A percentile compares a stretch with the other conserved stretches of the same genome.
These are phyloP conservation scores for Syzygium oleosum DNA, from an alignment of 345 rosid genomes.

Conservation along the genomic window DNA sequence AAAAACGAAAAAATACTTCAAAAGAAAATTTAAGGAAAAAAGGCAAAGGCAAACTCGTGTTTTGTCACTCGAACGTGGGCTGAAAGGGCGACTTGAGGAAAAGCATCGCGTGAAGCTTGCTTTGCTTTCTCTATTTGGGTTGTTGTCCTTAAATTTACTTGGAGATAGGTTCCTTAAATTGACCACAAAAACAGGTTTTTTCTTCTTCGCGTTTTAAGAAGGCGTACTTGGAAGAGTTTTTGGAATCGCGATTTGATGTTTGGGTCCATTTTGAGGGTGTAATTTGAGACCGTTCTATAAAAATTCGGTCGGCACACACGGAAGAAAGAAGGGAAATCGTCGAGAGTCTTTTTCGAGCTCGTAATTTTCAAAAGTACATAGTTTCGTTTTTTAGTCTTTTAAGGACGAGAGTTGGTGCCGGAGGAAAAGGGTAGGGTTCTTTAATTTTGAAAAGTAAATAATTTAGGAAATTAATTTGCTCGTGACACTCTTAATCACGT, in stretches of 20 bases:
- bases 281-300: no score
- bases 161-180: background rate
- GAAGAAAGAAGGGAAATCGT: background rate
- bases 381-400: no score
- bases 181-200: background rate
- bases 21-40: background rate
- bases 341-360: background rate
- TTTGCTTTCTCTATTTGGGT: background rate
- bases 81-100: background rate
- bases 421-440: background rate
- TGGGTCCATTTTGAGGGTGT: background rate
- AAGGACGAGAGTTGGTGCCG: background rate
- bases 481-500: background rate
- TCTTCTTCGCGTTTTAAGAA: background rate
- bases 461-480: background rate
- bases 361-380: background rate
- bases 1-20: background rate
- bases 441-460: no score
- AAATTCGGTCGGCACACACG: accelerated
- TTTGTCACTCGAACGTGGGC: background rate
- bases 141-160: background rate
- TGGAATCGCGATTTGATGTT: accelerated
- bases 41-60: background rate
- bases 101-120: background rate
- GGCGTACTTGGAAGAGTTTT: background rate